phyloP scores from a whole-genome alignment of 257 asterid species.

The Ilex aquifolium region DNA sequence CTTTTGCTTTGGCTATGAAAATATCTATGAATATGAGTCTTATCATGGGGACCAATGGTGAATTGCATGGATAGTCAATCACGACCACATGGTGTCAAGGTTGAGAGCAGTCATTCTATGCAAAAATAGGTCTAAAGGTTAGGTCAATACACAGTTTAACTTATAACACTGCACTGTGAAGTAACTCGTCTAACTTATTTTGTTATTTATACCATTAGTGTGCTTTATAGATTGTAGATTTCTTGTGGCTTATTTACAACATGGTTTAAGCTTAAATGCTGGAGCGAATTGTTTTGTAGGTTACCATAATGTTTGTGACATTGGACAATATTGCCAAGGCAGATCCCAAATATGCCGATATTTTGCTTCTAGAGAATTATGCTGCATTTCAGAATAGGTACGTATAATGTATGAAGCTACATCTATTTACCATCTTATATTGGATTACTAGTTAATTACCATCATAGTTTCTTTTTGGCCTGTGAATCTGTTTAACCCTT shows the following conservation, averaged over 20 bases:
- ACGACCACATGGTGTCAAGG: no score
- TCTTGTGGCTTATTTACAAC: conserved; percentile 8
- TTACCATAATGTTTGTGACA: conserved; percentile 93
- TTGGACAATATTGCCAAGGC: conserved; percentile 88
- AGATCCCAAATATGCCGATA: conserved; percentile 73
- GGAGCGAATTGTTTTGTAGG: conserved; percentile 46
- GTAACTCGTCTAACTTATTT: no score
- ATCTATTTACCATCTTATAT: not conserved
- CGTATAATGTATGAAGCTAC: not conserved
- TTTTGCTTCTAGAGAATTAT: conserved; percentile 88
- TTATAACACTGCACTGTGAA: no score
- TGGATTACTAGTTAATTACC: not conserved
- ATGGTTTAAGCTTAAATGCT: conserved; percentile 9
- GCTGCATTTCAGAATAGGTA: conserved; percentile 99
- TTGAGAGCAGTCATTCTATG: no score
- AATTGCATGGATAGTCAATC: no score
- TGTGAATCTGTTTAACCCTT: conserved; percentile 4
- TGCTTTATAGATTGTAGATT: conserved; percentile 5
- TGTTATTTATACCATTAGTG: not conserved
- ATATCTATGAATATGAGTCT: no score
- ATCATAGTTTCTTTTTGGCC: not conserved
- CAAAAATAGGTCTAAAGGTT: no score
- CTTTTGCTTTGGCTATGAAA: no score
- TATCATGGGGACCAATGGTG: no score
- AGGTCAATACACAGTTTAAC: no score